phyloP scores from a whole-genome alignment of 2,329 filamentous ascomycete genomes.

The Ambrosiella cleistominuta region DNA sequence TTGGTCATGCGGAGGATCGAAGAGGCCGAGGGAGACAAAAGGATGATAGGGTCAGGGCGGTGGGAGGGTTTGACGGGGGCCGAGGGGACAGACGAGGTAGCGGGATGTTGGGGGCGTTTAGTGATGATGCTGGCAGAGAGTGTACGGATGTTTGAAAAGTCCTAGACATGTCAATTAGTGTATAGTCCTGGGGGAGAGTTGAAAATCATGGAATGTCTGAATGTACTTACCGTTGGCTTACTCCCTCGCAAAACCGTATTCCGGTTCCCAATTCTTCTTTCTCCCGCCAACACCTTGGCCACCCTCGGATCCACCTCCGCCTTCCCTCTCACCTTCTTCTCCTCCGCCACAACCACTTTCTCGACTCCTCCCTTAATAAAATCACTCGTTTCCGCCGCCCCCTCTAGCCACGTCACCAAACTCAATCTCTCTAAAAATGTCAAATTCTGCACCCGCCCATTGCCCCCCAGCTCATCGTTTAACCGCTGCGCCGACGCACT shows the following conservation, averaged over 20 bases:
- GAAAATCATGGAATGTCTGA: neutral
- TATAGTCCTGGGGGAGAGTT: neutral
- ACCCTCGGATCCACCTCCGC: conserved; percentile 62
- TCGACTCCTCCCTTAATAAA: conserved; percentile 73
- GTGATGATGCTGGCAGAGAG: conserved; percentile 61
- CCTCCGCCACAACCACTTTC: conserved; percentile 25
- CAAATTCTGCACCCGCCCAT: conserved; percentile 62
- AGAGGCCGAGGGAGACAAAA: conserved; percentile 88
- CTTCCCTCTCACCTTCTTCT: conserved; percentile 35
- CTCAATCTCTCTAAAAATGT: conserved; percentile 85
- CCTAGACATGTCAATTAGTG: conserved; percentile 31
- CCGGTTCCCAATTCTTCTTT: conserved; percentile 80
- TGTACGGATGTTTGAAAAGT: conserved; percentile 88
- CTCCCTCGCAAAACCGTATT: conserved; percentile 75
- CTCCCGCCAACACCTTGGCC: conserved; percentile 76
- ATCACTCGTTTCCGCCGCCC: conserved; percentile 76
- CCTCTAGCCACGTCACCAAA: conserved; percentile 82
- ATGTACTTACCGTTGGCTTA: conserved; percentile 58
- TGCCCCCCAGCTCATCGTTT: conserved; percentile 55
- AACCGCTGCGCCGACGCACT: conserved; percentile 66
- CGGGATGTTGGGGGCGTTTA: conserved; percentile 32
- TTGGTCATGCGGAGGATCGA: conserved; percentile 91
- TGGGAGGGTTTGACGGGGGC: conserved; percentile 29
- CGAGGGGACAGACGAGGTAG: conserved; percentile 18
- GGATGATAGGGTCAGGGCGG: conserved; percentile 71